These are phyloP conservation scores for Guyanaporus albipodus DNA, from an alignment of 768 basidiomycete genomes.

Conservation along the genomic window DNA sequence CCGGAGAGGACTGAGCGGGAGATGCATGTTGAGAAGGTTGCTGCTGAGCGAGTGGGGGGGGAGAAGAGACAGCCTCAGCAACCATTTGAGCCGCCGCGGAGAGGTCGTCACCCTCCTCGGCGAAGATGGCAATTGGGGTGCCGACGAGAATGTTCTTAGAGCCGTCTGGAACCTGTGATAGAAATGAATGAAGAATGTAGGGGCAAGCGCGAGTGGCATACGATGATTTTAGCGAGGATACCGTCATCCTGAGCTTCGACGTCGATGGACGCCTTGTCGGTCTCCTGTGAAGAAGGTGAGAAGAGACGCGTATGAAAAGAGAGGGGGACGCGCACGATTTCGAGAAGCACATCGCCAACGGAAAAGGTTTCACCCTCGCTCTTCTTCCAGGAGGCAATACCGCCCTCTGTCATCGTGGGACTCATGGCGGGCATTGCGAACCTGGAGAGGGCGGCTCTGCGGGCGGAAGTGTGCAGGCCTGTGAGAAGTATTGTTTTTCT, in stretches of 20 bases:
- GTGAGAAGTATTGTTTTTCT: no score
- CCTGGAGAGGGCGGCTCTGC: constrained; percentile 73
- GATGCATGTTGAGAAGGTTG: constrained; percentile 43
- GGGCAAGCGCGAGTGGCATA: constrained; percentile 37
- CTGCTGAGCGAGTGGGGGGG: constrained; percentile 33
- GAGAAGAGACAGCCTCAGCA: constrained; percentile 49
- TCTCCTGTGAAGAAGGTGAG: constrained; percentile 62
- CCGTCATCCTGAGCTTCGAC: constrained; percentile 99
- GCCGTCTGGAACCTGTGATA: constrained; percentile 68
- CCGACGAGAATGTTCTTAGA: constrained; percentile 87
- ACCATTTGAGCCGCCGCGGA: constrained; percentile 77
- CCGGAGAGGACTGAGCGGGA: constrained; percentile 31
- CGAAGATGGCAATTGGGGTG: constrained; percentile 84
- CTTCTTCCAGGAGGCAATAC: constrained; percentile 97
- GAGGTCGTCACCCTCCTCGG: constrained; percentile 93
- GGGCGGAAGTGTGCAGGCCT: constrained; percentile 84
- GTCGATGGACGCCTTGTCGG: constrained; percentile 99
- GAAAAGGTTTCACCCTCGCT: constrained; percentile 89
- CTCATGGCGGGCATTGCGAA: constrained; percentile 99
- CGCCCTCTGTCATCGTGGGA: constrained; percentile 99
- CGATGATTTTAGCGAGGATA: constrained; percentile 93
- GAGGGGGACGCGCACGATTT: constrained; percentile 63
- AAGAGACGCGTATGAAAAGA: constrained; percentile 1
- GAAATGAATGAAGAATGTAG: neutral
- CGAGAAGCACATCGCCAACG: constrained; percentile 90